Conservation (phyloP, 257 asterid genomes). For the Scutellaria barbata region DNA sequence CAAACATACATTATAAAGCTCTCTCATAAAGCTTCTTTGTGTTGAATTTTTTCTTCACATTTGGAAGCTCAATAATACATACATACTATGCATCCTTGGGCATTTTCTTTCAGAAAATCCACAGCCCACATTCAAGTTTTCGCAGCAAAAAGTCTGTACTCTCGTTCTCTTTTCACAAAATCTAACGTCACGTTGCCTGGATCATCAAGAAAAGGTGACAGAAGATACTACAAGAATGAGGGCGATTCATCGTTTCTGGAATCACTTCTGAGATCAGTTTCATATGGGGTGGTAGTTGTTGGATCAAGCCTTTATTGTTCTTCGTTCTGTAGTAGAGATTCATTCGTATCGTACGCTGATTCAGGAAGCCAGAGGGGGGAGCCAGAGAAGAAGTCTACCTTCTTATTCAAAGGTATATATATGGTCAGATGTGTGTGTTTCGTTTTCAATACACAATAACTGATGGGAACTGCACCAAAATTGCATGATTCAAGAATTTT, state of each 20-base stretch:
- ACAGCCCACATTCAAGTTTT: constrained; percentile 38
- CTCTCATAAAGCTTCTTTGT: constrained; percentile 19
- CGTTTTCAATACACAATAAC: no score
- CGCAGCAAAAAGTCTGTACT: constrained; percentile 36
- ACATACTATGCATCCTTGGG: constrained; percentile 65
- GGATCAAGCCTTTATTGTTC: constrained; percentile 54
- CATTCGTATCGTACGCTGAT: constrained; percentile 64
- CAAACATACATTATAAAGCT: constrained; percentile 26
- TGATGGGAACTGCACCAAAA: neutral
- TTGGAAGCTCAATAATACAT: neutral
- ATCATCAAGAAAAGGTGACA: constrained; percentile 22
- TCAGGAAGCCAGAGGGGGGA: constrained; percentile 44
- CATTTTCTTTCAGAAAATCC: constrained; percentile 47
- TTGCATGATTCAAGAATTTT: neutral
- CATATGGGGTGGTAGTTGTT: constrained; percentile 46
- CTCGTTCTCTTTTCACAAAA: constrained; percentile 40
- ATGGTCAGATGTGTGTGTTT: no score
- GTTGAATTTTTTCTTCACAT: neutral
- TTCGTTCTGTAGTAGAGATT: constrained; percentile 35
- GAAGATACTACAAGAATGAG: constrained; percentile 33
- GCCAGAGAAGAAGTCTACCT: constrained; percentile 49
- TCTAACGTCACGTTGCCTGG: constrained; percentile 33
- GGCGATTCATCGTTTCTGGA: constrained; percentile 34
- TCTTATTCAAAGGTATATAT: constrained; percentile 63
- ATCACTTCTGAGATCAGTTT: constrained; percentile 47